Conservation (phyloP, 2,329 filamentous ascomycete species). For the Teratosphaeriaceae sp. region DNA sequence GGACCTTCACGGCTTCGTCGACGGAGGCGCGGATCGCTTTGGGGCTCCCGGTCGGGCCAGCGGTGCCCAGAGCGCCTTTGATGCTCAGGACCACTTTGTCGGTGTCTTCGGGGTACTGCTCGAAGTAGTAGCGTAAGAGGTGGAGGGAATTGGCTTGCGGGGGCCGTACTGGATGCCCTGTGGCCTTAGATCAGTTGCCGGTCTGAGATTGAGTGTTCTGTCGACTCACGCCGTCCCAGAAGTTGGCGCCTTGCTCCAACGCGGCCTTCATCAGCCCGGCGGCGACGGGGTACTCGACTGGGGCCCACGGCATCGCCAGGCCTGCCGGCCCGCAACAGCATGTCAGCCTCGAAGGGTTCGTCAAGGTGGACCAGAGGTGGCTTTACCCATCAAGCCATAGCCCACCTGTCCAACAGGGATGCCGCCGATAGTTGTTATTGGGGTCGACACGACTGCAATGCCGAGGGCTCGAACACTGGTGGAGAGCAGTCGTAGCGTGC, state of each 20-base stretch:
- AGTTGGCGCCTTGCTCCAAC: conserved; percentile 31
- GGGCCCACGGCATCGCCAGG: no score
- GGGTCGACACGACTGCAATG: no score
- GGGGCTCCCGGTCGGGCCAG: conserved; percentile 9
- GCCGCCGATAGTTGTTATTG: no score
- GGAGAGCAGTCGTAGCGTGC: no score
- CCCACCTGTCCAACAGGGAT: no score
- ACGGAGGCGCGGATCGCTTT: conserved; percentile 40
- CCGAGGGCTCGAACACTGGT: no score
- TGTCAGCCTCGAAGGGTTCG: no score
- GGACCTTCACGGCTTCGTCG: conserved; percentile 48
- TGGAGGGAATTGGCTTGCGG: conserved; percentile 52
- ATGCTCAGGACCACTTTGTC: conserved; percentile 55
- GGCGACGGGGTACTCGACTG: no score
- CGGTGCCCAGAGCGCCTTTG: conserved; percentile 45
- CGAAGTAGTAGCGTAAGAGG: conserved; percentile 57
- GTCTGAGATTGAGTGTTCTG: background rate
- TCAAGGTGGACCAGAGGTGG: no score
- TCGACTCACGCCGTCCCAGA: conserved; percentile 48
- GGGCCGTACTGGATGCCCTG: conserved; percentile 45
- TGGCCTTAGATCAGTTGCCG: background rate
- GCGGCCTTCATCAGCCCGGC: no score
- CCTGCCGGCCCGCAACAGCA: no score
- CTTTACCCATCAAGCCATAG: no score
- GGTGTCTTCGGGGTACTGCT: conserved; percentile 58